Conservation (phyloP, 2,329 filamentous ascomycete genomes). For the Dactylella cylindrospora region DNA sequence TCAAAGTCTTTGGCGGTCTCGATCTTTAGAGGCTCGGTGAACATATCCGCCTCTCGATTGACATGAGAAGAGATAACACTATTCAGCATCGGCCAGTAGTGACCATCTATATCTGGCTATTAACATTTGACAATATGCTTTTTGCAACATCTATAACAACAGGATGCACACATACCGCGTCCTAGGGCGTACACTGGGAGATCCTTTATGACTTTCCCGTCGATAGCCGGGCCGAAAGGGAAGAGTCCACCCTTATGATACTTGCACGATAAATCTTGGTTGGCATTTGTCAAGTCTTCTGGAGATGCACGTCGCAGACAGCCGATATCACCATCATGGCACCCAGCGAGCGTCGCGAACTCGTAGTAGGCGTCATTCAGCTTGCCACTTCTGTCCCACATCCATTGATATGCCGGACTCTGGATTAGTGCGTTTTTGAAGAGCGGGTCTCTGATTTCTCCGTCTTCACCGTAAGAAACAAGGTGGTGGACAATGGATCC, state of each 20-base stretch:
- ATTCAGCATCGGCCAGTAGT: not conserved
- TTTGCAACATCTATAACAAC: not conserved
- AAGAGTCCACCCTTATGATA: not conserved
- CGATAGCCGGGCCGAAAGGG: not conserved
- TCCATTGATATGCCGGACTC: conserved; percentile 49
- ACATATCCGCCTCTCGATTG: not conserved
- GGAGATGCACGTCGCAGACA: conserved; percentile 49
- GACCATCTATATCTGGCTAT: not conserved
- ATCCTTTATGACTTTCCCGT: not conserved
- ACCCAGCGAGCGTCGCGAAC: conserved; percentile 48
- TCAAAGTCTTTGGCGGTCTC: not conserved
- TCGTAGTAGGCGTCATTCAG: conserved; percentile 19
- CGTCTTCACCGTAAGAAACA: conserved; percentile 52
- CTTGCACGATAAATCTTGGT: not conserved
- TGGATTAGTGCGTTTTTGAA: conserved; percentile 52
- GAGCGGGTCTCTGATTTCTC: conserved; percentile 53
- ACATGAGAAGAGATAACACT: conserved; percentile 1
- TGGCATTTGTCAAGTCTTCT: no score
- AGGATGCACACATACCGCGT: not conserved
- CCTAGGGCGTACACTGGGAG: conserved; percentile 1
- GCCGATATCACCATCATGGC: conserved; percentile 49
- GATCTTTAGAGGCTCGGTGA: not conserved
- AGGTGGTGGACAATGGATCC: conserved; percentile 58
- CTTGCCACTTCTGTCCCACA: conserved; percentile 10
- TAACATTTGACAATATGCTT: not conserved